Evolutionary conservation across 2,329 filamentous ascomycete genomes (phyloP), one percentile per base, ranked within the genome.

Genomic region (Xylaria multiplex): DNA sequence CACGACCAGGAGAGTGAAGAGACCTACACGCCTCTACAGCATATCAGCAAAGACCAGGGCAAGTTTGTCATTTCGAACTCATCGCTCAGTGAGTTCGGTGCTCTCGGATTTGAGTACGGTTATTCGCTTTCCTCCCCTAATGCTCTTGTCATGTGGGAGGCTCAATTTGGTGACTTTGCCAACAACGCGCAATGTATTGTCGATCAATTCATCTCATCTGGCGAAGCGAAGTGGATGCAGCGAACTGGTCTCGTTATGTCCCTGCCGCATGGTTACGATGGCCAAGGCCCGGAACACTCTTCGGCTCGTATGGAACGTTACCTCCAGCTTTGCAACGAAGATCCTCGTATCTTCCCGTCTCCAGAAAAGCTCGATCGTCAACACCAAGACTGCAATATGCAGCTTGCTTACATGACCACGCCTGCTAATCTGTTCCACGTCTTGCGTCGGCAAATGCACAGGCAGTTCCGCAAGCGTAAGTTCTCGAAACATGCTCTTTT

Each of bases 321-420:
- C 83, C 87, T 99, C 70, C 96, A 98, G 82, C 90, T 99, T 67
- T 96, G 91, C 83, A 98, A 98, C 82, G 96, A 99, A 80, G 96
- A 99, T 77, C 94, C 96, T 63, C 92, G 96, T 70, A 88, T 96
- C 75, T 99, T 93, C 90, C 96, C 96, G 59, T 86, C 89, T 1
- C 85, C 87, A 37, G 93, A 97, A 72, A 97, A 96, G 85, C 88
- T 98, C 67, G 90, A 96, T 62, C 93, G 96, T 73, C 96, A 98
- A 82, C 96, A 99, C 84, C 96, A 99, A 84, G 96, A 99, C 83
- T 97, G 93, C 86, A 99, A 99, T 84, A 97, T 99, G 90, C 96
- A 99, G 84, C 91, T 99, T 79, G 93, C 90, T 62, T 97, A 96
- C 85, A 94, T 96, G 89, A 99, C 96, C n/a, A 92, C 91, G 53